phyloP scores from a whole-genome alignment of 2,329 filamentous ascomycete species.

The Annulohypoxylon truncatum region DNA sequence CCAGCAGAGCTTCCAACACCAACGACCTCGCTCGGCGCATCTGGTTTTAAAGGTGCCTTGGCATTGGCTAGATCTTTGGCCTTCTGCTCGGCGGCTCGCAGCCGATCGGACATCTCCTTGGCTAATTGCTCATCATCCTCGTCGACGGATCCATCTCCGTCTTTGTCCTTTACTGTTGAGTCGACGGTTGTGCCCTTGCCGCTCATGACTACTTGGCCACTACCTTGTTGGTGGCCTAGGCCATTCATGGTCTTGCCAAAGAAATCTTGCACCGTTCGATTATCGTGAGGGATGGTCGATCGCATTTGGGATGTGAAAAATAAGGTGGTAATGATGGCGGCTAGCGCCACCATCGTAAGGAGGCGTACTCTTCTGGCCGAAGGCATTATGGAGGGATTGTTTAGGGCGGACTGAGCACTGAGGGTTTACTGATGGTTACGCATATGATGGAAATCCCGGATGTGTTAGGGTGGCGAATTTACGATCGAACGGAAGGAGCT shows the following conservation, averaged over 20 bases:
- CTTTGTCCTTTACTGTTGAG: slow-evolving; percentile 60
- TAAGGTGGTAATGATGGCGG: slow-evolving; percentile 73
- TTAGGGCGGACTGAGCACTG: background rate
- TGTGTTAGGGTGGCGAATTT: background rate
- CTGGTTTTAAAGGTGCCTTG: slow-evolving; percentile 71
- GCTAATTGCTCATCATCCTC: slow-evolving; percentile 66
- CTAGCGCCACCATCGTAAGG: slow-evolving; percentile 71
- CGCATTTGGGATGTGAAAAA: slow-evolving; percentile 76
- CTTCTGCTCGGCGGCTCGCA: slow-evolving; percentile 75
- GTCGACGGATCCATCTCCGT: slow-evolving; percentile 66
- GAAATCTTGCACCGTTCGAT: slow-evolving; percentile 63
- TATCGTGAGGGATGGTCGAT: slow-evolving; percentile 60
- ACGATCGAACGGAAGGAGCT: background rate
- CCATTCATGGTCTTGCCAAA: slow-evolving; percentile 70
- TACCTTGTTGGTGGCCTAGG: slow-evolving; percentile 55
- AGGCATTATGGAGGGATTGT: slow-evolving; percentile 65
- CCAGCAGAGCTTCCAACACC: slow-evolving; percentile 69
- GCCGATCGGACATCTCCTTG: slow-evolving; percentile 67
- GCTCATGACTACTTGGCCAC: slow-evolving; percentile 56
- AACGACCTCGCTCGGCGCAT: slow-evolving; percentile 67
- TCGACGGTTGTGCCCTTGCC: slow-evolving; percentile 52
- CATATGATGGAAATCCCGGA: slow-evolving; percentile 10
- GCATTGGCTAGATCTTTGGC: slow-evolving; percentile 76
- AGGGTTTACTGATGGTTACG: slow-evolving; percentile 8
- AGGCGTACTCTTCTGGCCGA: slow-evolving; percentile 77